A percentile compares a stretch with the other conserved stretches of the same genome.
Evolutionary conservation across 139 green algal species (phyloP).

Genomic region (Chlorella sp.): DNA sequence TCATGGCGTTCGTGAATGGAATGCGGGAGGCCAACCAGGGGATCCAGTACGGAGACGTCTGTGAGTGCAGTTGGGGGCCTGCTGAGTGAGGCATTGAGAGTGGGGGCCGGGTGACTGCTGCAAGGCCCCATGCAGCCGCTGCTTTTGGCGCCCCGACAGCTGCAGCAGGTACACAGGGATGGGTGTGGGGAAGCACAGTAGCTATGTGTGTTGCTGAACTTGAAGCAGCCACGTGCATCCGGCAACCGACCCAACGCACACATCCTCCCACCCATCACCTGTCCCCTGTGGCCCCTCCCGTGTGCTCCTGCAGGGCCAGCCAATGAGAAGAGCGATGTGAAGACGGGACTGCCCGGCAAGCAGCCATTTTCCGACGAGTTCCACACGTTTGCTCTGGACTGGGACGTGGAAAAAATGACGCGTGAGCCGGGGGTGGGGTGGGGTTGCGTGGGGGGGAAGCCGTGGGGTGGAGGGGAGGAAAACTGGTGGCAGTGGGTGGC

Average conservation of each 20-base stretch:
- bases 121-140: not conserved
- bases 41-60: not conserved
- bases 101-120: not conserved
- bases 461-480: too few relatives aligned
- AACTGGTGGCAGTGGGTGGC: not conserved
- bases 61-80: not conserved
- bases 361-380: not conserved
- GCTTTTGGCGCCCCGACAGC: not conserved
- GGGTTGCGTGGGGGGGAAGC: too few relatives aligned
- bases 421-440: not conserved
- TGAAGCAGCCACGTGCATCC: too few relatives aligned
- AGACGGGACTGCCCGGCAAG: not conserved
- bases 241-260: too few relatives aligned
- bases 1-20: not conserved
- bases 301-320: not conserved
- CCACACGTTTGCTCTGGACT: constrained; percentile 1
- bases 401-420: not conserved
- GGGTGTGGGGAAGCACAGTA: not conserved
- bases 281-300: not conserved
- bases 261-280: not conserved
- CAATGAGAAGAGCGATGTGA: constrained; percentile 6
- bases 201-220: too few relatives aligned
- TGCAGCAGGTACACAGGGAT: not conserved
- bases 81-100: not conserved
- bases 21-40: not conserved